A percentile compares a stretch with the other conserved stretches of the same genome.
These are phyloP conservation scores for Gnaphalium uliginosum DNA, from an alignment of 129 eudicot genomes.

Conservation along the genomic window DNA sequence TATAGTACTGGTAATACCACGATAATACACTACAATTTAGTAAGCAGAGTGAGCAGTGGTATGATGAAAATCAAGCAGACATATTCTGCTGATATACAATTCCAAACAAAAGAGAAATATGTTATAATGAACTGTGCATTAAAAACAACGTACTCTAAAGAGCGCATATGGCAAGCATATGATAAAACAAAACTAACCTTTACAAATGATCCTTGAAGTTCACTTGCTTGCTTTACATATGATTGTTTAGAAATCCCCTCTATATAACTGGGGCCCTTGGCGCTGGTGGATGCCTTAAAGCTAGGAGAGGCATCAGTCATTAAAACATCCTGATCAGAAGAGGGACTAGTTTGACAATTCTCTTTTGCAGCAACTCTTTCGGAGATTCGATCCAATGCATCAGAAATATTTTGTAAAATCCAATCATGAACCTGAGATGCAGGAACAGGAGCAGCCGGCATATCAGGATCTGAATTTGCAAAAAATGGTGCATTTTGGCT, in stretches of 20 bases:
- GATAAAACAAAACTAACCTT: slow-evolving; percentile 50
- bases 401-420: slow-evolving; percentile 74
- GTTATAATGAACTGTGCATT: too few relatives aligned
- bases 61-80: too few relatives aligned
- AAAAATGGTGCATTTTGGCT: slow-evolving; percentile 92
- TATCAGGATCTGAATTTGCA: slow-evolving; percentile 98
- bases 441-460: slow-evolving; percentile 97
- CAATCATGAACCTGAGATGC: slow-evolving; percentile 89
- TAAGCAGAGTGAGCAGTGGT: too few relatives aligned
- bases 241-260: slow-evolving; percentile 95
- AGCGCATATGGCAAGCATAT: neutral
- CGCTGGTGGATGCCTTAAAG: slow-evolving; percentile 56
- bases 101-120: too few relatives aligned
- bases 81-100: too few relatives aligned
- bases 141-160: neutral
- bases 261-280: slow-evolving; percentile 78
- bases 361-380: slow-evolving; percentile 81
- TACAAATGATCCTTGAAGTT: slow-evolving; percentile 77
- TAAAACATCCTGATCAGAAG: slow-evolving; percentile 82
- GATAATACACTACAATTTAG: too few relatives aligned
- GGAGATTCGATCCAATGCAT: slow-evolving; percentile 68
- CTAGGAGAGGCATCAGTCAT: slow-evolving; percentile 75
- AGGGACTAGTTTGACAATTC: slow-evolving; percentile 68
- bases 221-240: slow-evolving; percentile 80
- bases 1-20: too few relatives aligned